These are phyloP conservation scores for Saccharum hybrid DNA, from an alignment of 202 grass and related monocot species.

Conservation along the genomic window DNA sequence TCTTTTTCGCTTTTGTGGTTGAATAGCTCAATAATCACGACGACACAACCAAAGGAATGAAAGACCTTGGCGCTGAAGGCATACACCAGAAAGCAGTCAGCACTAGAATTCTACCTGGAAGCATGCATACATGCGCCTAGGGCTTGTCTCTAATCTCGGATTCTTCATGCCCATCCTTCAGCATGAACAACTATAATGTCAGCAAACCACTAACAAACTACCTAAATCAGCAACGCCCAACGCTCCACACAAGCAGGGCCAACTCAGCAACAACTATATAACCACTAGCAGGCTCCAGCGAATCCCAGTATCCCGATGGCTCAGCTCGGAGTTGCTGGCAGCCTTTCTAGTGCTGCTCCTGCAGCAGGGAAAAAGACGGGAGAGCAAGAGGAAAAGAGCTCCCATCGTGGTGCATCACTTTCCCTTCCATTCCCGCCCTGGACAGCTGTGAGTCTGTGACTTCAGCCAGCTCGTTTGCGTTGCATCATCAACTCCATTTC, in stretches of 20 bases:
- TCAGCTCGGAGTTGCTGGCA: background rate
- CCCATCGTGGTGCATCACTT: slow-evolving; percentile 54
- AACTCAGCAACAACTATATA: too few relatives aligned
- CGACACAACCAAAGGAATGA: too few relatives aligned
- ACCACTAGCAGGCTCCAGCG: too few relatives aligned
- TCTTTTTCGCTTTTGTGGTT: too few relatives aligned
- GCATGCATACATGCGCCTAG: too few relatives aligned
- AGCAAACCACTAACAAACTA: too few relatives aligned
- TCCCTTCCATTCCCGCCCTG: slow-evolving; percentile 48
- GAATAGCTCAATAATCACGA: background rate
- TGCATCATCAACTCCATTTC: background rate
- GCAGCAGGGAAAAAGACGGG: background rate
- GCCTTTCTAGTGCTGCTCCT: background rate
- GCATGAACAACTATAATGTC: too few relatives aligned
- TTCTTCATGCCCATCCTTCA: too few relatives aligned
- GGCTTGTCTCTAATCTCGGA: too few relatives aligned
- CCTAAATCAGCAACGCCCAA: too few relatives aligned
- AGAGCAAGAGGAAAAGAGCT: background rate
- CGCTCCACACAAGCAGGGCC: too few relatives aligned
- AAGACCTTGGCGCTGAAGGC: background rate
- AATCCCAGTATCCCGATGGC: background rate
- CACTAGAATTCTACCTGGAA: background rate
- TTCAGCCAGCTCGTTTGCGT: background rate
- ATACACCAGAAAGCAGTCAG: background rate
- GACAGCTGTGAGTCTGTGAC: slow-evolving; percentile 36